These are phyloP conservation scores for Fusarium aywerte DNA, from an alignment of 2,329 filamentous ascomycete species.

Conservation along the genomic window DNA sequence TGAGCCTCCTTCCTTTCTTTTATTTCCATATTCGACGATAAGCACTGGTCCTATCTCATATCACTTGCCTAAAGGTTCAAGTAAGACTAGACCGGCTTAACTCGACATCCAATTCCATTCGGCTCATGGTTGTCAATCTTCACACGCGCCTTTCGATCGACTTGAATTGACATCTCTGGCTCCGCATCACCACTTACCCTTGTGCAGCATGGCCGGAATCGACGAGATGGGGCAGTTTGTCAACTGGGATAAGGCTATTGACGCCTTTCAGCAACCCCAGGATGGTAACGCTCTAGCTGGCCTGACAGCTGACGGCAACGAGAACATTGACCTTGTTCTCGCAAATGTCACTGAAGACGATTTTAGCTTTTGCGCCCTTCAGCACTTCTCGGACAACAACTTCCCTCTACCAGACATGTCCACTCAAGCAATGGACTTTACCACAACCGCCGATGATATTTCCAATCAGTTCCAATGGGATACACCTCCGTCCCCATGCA, in stretches of 20 bases:
- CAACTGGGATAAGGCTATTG: slow-evolving; percentile 66
- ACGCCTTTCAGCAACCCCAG: slow-evolving; percentile 50
- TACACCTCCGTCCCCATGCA: slow-evolving; percentile 60
- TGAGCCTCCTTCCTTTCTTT: slow-evolving; percentile 20
- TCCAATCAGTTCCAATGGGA: slow-evolving; percentile 51
- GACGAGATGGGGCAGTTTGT: slow-evolving; percentile 72
- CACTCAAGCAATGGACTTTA: slow-evolving; percentile 48
- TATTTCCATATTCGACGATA: slow-evolving; percentile 19
- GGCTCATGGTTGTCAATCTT: slow-evolving; percentile 29
- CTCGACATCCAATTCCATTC: slow-evolving; percentile 10
- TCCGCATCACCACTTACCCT: slow-evolving; percentile 24
- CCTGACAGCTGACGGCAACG: slow-evolving; percentile 48
- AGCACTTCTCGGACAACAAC: slow-evolving; percentile 63
- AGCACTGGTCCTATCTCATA: slow-evolving; percentile 8
- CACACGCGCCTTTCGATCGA: slow-evolving; percentile 42
- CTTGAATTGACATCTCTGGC: slow-evolving; percentile 27
- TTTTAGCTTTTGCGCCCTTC: slow-evolving; percentile 68
- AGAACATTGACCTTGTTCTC: slow-evolving; percentile 64
- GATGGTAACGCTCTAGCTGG: slow-evolving; percentile 51
- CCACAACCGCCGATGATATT: slow-evolving; percentile 29
- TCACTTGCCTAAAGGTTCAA: slow-evolving; percentile 20
- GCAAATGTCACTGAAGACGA: slow-evolving; percentile 68
- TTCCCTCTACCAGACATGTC: slow-evolving; percentile 47
- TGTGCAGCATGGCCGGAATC: slow-evolving; percentile 51
- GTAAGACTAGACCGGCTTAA: slow-evolving; percentile 15